Percentiles rank a stretch among this genome's conserved stretches.
Evolutionary conservation across 805 yeast species (phyloP).

Genomic region (Gaillardinia entomophila): DNA sequence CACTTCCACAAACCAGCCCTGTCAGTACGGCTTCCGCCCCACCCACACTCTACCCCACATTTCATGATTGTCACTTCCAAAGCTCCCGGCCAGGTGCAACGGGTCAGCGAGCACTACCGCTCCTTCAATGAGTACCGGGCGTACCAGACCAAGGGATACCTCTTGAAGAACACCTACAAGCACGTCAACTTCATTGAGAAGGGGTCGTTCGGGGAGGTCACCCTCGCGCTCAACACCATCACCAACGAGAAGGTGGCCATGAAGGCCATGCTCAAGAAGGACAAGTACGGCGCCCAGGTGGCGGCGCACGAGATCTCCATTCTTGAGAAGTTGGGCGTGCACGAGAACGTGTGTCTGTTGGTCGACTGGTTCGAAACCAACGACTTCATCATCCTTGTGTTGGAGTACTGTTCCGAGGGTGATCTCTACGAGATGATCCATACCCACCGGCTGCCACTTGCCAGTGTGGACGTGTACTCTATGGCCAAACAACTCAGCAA

Average conservation of each 20-base stretch:
- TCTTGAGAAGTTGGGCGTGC: conserved; percentile 34
- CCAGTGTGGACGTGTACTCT: conserved; percentile 25
- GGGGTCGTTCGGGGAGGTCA: conserved; percentile 60
- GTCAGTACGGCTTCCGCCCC: too few species aligned
- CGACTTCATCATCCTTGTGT: conserved; percentile 47
- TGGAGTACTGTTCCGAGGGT: conserved; percentile 64
- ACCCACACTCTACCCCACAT: too few species aligned
- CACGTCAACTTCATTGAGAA: conserved; percentile 42
- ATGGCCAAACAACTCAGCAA: conserved; percentile 44
- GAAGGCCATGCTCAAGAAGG: conserved; percentile 45
- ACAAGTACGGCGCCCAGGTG: conserved; percentile 36
- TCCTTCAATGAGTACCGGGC: conserved; percentile 27
- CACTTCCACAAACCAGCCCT: too few species aligned
- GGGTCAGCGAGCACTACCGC: too few species aligned
- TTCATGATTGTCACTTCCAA: too few species aligned
- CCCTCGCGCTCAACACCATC: conserved; percentile 41
- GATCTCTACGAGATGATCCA: conserved; percentile 59
- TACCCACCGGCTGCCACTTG: conserved; percentile 6
- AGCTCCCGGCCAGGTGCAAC: too few species aligned
- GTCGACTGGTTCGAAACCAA: conserved; percentile 51
- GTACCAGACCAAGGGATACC: conserved; percentile 30
- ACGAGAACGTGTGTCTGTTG: conserved; percentile 53
- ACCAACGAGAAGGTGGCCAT: conserved; percentile 39
- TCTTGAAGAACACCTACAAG: conserved; percentile 36
- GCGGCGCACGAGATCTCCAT: conserved; percentile 51